Percentiles rank a stretch among this genome's conserved stretches.
phyloP scores from a whole-genome alignment of 352 stramenopile genomes.

The Paralagenidium karlingii region DNA sequence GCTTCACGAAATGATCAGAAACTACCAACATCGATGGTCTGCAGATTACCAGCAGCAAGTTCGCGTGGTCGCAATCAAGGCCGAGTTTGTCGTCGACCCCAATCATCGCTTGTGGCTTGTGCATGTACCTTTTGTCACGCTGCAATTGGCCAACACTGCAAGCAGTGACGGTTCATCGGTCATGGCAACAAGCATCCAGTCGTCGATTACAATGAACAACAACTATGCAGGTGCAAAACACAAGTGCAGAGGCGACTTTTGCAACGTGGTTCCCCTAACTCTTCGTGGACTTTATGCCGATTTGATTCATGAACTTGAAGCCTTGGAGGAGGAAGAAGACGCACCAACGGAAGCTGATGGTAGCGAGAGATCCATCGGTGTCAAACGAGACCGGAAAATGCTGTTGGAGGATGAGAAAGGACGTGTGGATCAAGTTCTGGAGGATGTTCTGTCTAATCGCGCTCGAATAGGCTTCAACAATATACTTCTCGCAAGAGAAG shows the following conservation, averaged over 20 bases:
- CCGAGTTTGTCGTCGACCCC: constrained; percentile 24
- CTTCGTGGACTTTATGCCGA: constrained; percentile 20
- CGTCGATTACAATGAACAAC: not conserved
- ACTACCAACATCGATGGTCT: no score
- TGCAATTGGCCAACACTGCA: no score
- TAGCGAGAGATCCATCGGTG: constrained; percentile 42
- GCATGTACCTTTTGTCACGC: no score
- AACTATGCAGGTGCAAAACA: constrained; percentile 5
- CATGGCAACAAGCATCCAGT: no score
- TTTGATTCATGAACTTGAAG: not conserved
- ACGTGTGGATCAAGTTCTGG: no score
- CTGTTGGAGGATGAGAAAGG: no score
- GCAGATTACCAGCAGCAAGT: no score
- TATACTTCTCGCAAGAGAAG: constrained; percentile 40
- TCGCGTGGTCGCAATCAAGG: constrained; percentile 6
- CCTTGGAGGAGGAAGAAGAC: not conserved
- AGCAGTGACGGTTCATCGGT: no score
- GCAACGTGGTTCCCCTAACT: constrained; percentile 12
- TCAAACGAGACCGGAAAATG: no score
- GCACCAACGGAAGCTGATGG: constrained; percentile 16
- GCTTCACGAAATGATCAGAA: constrained; percentile 8
- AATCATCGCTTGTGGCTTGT: constrained; percentile 24
- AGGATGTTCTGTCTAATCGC: no score
- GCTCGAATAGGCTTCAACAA: constrained; percentile 73
- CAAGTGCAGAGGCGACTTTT: constrained; percentile 60